Evolutionary conservation across 164 flowering plant species (phyloP).

Genomic region (Magnolia kwangsiensis): DNA sequence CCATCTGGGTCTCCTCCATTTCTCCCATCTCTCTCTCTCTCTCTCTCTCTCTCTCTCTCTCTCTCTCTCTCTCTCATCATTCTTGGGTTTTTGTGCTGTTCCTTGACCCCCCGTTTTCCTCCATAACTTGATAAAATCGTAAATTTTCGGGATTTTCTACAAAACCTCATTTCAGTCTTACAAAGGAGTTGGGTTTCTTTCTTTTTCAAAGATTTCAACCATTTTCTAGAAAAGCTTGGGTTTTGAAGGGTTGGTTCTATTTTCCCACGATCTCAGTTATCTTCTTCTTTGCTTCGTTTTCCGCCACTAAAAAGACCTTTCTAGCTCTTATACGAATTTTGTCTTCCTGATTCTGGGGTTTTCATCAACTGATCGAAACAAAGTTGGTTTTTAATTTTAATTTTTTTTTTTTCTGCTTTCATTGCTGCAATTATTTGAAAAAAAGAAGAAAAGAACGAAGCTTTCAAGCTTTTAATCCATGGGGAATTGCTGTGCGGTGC

Average conservation of each 20-base stretch:
- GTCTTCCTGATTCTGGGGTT: not conserved
- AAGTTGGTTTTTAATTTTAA: not conserved
- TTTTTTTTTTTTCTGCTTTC: not conserved
- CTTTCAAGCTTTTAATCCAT: conserved; percentile 30
- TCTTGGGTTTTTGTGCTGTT: not conserved
- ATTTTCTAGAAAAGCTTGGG: not conserved
- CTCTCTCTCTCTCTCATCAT: not conserved
- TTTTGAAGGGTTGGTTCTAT: not conserved
- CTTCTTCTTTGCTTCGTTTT: not conserved
- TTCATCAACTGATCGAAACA: not conserved
- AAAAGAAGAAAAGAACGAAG: not conserved
- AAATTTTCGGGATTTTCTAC: not conserved
- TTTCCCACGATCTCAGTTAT: not conserved
- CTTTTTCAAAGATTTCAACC: not conserved
- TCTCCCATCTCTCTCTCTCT: not conserved
- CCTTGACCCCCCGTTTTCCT: not conserved
- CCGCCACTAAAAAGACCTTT: not conserved
- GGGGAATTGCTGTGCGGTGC: conserved; percentile 80
- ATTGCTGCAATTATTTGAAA: not conserved
- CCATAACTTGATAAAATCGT: not conserved
- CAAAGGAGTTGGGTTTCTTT: not conserved
- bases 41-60: not conserved
- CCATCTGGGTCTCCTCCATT: conserved; percentile 1
- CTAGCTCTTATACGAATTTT: not conserved
- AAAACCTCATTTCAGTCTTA: not conserved